These are phyloP conservation scores for Zymoseptoria brevis DNA, from an alignment of 2,329 filamentous ascomycete genomes.

Conservation along the genomic window DNA sequence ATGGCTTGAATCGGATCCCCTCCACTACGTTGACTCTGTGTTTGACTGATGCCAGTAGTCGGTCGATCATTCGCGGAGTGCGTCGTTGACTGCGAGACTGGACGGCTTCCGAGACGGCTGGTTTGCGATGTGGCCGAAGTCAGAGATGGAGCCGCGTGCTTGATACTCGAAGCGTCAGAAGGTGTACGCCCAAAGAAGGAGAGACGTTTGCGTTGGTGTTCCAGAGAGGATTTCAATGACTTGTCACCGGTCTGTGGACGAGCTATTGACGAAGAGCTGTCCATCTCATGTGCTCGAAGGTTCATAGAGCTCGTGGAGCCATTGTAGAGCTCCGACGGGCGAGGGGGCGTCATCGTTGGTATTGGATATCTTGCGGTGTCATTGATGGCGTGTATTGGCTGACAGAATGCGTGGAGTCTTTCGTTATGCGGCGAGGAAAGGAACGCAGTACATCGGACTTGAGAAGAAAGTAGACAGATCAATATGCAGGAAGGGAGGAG, in stretches of 20 bases:
- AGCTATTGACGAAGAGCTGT: not conserved
- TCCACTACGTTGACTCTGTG: constrained; percentile 10
- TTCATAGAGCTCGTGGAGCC: not conserved
- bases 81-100: constrained; percentile 5
- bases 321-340: not conserved
- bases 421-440: not conserved
- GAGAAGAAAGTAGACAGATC: not conserved
- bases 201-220: constrained; percentile 16
- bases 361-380: not conserved
- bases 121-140: constrained; percentile 7
- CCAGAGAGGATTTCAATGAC: not conserved
- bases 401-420: not conserved
- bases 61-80: constrained; percentile 8
- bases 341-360: not conserved
- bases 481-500: not conserved
- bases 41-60: not conserved
- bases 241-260: not conserved
- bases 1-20: constrained; percentile 20
- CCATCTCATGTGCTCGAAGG: not conserved
- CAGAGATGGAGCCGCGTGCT: constrained; percentile 6
- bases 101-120: constrained; percentile 2
- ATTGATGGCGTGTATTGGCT: not conserved
- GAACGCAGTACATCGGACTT: not conserved
- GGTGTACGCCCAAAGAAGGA: constrained; percentile 22
- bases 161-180: constrained; percentile 15